phyloP scores from a whole-genome alignment of 148 eudicot genomes.

The Spergularia bocconei region DNA sequence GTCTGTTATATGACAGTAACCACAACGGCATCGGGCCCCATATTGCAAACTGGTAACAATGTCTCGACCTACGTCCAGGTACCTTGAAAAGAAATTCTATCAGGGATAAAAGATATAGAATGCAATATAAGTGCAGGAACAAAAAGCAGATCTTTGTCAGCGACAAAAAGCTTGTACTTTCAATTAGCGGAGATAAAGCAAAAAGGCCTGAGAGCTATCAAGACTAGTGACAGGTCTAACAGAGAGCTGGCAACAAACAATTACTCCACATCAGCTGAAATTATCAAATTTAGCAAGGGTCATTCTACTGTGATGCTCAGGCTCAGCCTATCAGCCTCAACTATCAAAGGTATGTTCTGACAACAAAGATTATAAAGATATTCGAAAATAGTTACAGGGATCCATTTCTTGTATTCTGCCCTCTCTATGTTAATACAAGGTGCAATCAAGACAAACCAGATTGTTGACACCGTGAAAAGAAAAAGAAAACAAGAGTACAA shows the following conservation, averaged over 20 bases:
- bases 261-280: not conserved
- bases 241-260: not conserved
- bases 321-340: not conserved
- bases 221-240: not conserved
- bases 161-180: not conserved
- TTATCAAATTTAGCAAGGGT: no score
- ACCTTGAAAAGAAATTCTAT: constrained; percentile 42
- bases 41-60: constrained; percentile 87
- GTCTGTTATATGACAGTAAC: constrained; percentile 95
- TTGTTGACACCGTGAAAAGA: not conserved
- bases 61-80: constrained; percentile 92
- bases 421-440: not conserved
- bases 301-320: no score
- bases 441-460: not conserved
- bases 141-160: constrained; percentile 2
- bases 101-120: not conserved
- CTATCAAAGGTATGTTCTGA: not conserved
- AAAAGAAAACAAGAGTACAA: no score
- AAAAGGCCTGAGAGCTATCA: not conserved
- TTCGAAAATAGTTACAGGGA: no score
- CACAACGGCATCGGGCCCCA: constrained; percentile 95
- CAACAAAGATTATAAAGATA: not conserved
- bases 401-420: no score
- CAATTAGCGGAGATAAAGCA: not conserved
- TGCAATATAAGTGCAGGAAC: constrained; percentile 1